Evolutionary conservation across 2,329 filamentous ascomycete species (phyloP).

Genomic region (Verticillium tricorpus): DNA sequence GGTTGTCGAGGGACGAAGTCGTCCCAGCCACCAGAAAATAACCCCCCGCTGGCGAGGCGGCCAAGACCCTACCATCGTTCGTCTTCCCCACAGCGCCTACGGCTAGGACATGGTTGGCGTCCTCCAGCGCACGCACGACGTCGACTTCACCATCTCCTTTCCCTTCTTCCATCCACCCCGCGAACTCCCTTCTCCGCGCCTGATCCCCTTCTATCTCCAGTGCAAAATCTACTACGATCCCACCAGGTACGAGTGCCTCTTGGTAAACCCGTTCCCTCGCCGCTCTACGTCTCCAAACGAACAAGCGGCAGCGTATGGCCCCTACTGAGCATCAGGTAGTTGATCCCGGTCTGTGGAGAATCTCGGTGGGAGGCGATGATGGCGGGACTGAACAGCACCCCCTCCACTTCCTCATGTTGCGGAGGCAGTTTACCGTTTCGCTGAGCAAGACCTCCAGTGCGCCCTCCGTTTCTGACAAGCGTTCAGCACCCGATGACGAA

Average conservation of each 20-base stretch:
- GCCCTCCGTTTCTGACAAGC: too few relatives aligned
- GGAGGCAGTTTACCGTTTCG: background rate
- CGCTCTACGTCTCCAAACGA: too few relatives aligned
- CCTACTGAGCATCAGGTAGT: background rate
- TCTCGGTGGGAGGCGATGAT: background rate
- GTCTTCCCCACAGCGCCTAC: background rate
- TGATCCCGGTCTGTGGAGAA: background rate
- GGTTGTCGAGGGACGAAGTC: too few relatives aligned
- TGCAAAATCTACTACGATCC: slow-evolving; percentile 7
- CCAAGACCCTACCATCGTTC: background rate
- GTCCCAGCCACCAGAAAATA: too few relatives aligned
- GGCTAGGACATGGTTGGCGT: slow-evolving; percentile 4
- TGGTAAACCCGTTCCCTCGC: background rate
- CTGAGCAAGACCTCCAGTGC: background rate
- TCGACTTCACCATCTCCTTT: slow-evolving; percentile 5
- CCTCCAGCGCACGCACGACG: slow-evolving; percentile 4
- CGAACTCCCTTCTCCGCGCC: background rate
- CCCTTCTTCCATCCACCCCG: slow-evolving; percentile 2
- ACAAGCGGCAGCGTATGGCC: too few relatives aligned
- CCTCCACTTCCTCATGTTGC: background rate
- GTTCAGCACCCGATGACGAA: too few relatives aligned
- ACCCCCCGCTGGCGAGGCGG: background rate
- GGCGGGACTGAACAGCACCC: background rate
- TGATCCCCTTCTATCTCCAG: background rate
- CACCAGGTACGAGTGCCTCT: background rate